Percentiles rank a stretch among this genome's conserved stretches.
Conservation (phyloP, 805 yeast genomes). For the Candida arabinofermentans region DNA sequence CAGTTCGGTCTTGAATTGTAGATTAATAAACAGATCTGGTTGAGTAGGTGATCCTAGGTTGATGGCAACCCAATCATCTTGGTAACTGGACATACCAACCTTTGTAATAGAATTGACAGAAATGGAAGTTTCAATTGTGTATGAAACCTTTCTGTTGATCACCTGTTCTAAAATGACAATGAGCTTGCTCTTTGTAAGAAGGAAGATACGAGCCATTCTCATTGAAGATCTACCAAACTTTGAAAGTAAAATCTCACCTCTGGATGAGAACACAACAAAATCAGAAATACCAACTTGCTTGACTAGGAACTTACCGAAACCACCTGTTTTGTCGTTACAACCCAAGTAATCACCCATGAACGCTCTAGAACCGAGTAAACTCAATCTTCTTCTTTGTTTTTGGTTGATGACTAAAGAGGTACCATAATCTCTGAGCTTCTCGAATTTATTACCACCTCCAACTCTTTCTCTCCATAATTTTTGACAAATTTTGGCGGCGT, state of each 20-base stretch:
- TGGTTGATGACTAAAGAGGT: conserved; percentile 62
- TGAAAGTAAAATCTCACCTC: conserved; percentile 76
- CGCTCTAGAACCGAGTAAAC: conserved; percentile 81
- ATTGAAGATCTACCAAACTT: conserved; percentile 92
- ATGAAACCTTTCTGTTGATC: conserved; percentile 48
- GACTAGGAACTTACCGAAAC: conserved; percentile 72
- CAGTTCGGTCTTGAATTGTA: conserved; percentile 86
- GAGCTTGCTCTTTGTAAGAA: conserved; percentile 60
- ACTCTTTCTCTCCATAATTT: conserved; percentile 75
- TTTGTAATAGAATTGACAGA: conserved; percentile 56
- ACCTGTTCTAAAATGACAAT: conserved; percentile 72
- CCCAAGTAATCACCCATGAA: conserved; percentile 93
- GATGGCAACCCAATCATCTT: conserved; percentile 91
- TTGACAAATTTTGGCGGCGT: conserved; percentile 80
- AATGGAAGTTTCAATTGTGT: conserved; percentile 60
- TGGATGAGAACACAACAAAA: conserved; percentile 67
- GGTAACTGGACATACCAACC: conserved; percentile 66
- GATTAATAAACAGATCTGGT: conserved; percentile 79
- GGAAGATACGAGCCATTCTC: conserved; percentile 66
- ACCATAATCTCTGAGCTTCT: conserved; percentile 83
- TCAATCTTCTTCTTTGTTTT: conserved; percentile 87
- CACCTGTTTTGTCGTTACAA: conserved; percentile 67
- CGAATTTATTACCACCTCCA: conserved; percentile 82
- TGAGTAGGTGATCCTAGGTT: conserved; percentile 48
- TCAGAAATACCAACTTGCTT: conserved; percentile 68